Evolutionary conservation across 108 stramenopile species (phyloP).

Genomic region (Nitzschia sp.): DNA sequence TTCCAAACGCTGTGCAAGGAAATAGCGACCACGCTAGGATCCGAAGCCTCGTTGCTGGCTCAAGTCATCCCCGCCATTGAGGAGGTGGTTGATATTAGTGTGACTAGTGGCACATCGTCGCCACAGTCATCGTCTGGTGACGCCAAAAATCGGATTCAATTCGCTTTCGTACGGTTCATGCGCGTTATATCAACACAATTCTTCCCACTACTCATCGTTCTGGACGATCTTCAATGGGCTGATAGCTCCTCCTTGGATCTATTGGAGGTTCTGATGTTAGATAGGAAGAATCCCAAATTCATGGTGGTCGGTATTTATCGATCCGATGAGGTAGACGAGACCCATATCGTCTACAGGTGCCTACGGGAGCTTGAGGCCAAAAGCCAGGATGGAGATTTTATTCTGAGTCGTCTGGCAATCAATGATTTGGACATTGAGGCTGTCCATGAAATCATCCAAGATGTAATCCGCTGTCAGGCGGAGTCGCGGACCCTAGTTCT

Average conservation of each 20-base stretch:
- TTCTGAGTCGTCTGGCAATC: not conserved
- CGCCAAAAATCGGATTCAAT: not conserved
- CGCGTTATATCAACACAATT: conserved; percentile 1
- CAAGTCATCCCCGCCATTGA: conserved; percentile 3
- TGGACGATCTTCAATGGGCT: conserved; percentile 27
- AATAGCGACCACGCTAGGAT: not conserved
- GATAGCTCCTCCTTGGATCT: no score
- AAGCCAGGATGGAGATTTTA: no score
- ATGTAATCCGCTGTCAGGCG: not conserved
- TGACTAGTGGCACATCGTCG: not conserved
- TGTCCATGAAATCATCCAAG: no score
- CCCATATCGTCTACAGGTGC: not conserved
- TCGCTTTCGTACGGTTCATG: not conserved
- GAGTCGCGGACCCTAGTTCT: not conserved
- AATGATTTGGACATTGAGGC: not conserved
- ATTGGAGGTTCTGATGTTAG: not conserved
- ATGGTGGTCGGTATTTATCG: conserved; percentile 19
- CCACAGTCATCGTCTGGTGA: no score
- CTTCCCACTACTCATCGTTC: conserved; percentile 3
- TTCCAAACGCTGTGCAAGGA: not conserved
- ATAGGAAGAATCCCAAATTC: no score
- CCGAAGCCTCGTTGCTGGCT: not conserved
- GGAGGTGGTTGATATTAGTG: not conserved
- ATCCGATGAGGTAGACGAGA: conserved; percentile 20
- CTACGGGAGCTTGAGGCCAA: no score